Evolutionary conservation across 1,284 basidiomycete species (phyloP).

Genomic region (Sphagnurus paluster): DNA sequence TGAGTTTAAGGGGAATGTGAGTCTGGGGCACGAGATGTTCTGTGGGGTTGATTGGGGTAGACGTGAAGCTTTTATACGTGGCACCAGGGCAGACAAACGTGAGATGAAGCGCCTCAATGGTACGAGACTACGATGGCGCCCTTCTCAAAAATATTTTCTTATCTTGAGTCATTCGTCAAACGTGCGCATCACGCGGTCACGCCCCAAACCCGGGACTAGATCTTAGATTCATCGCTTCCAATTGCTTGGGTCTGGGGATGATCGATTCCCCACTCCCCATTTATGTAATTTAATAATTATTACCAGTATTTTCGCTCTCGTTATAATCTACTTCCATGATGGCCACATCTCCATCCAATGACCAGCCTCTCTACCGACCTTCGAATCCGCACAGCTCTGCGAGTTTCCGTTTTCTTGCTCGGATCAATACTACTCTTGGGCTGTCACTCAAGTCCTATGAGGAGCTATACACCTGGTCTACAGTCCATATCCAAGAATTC

Average conservation of each 20-base stretch:
- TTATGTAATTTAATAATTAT: conserved; percentile 4
- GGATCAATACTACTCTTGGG: conserved; percentile 53
- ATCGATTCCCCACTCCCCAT: conserved; percentile 6
- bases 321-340: too few species aligned
- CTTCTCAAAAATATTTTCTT: conserved; percentile 17
- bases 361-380: conserved; percentile 50
- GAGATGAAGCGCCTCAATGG: conserved; percentile 7
- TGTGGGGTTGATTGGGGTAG: too few species aligned
- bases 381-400: conserved; percentile 47
- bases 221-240: too few species aligned
- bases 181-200: conserved; percentile 22
- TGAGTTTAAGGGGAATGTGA: too few species aligned
- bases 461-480: conserved; percentile 76
- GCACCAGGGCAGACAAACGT: conserved; percentile 10
- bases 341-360: conserved; percentile 13
- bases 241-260: conserved; percentile 5
- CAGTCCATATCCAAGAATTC: conserved; percentile 60
- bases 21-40: too few species aligned
- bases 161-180: conserved; percentile 18
- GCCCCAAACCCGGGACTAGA: neutral
- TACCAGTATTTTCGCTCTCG: neutral
- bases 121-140: conserved; percentile 7
- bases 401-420: conserved; percentile 55
- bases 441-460: conserved; percentile 58
- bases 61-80: conserved; percentile 10